Evolutionary conservation across 2,329 filamentous ascomycete species (phyloP).

Genomic region (Elsinoe necatrix): DNA sequence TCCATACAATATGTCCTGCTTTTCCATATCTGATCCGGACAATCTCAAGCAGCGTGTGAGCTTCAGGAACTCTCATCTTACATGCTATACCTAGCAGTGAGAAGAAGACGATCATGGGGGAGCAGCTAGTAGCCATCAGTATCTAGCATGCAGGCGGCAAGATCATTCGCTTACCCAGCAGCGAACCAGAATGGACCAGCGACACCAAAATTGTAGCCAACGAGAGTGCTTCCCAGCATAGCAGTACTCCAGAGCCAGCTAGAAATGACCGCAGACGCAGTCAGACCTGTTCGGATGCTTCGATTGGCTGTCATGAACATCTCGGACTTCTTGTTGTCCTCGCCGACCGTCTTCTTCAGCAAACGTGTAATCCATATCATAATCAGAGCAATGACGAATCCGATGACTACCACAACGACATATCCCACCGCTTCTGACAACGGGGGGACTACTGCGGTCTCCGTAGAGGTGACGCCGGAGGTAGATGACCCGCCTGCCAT

Average conservation of each 20-base stretch:
- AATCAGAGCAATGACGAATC: constrained; percentile 40
- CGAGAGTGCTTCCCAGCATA: constrained; percentile 21
- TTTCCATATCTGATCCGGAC: constrained; percentile 33
- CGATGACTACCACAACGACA: constrained; percentile 43
- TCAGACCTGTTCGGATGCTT: constrained; percentile 25
- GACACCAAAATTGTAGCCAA: constrained; percentile 30
- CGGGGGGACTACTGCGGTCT: background rate
- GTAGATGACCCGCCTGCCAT: constrained; percentile 11
- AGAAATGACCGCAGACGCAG: constrained; percentile 28
- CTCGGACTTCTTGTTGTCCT: constrained; percentile 39
- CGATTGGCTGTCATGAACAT: constrained; percentile 36
- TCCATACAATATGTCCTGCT: constrained; percentile 24
- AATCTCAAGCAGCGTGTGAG: constrained; percentile 45
- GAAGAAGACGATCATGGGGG: constrained; percentile 38
- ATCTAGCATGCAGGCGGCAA: background rate
- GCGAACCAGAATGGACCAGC: constrained; percentile 20
- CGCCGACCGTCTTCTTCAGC: constrained; percentile 36
- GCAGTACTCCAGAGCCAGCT: constrained; percentile 23
- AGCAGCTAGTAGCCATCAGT: background rate
- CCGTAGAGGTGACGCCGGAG: constrained; percentile 3
- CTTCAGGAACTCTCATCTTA: constrained; percentile 44
- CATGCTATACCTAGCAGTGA: constrained; percentile 41
- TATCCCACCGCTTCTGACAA: constrained; percentile 34
- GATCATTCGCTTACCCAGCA: background rate
- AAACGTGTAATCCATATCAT: constrained; percentile 41